phyloP scores from a whole-genome alignment of 2,329 filamentous ascomycete genomes.

The Eutypella sp. region DNA sequence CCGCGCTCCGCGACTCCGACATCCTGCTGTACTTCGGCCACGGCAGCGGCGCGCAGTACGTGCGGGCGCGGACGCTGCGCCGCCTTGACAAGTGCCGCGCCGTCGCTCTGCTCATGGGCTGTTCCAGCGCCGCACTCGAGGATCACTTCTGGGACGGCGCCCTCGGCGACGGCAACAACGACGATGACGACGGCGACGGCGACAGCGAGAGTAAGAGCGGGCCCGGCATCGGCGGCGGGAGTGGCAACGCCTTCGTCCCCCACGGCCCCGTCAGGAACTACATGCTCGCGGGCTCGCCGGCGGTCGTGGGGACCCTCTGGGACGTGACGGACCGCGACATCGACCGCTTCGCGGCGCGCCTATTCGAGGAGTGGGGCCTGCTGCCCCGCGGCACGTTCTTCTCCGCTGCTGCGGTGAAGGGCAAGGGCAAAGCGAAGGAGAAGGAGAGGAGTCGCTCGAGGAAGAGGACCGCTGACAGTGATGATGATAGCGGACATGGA shows the following conservation, averaged over 20 bases:
- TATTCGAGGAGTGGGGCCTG: slow-evolving; percentile 85
- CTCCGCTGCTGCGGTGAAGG: slow-evolving; percentile 23
- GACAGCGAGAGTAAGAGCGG: no score
- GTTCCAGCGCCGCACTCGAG: slow-evolving; percentile 42
- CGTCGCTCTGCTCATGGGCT: slow-evolving; percentile 87
- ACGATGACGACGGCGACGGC: no score
- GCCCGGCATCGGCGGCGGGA: not conserved
- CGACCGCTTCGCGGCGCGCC: slow-evolving; percentile 77
- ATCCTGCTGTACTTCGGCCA: slow-evolving; percentile 93
- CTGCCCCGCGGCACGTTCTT: slow-evolving; percentile 44
- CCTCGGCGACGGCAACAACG: slow-evolving; percentile 73
- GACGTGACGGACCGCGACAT: slow-evolving; percentile 98
- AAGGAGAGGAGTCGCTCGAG: slow-evolving; percentile 25
- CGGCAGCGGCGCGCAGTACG: slow-evolving; percentile 90
- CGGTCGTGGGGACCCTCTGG: slow-evolving; percentile 90
- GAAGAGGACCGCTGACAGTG: slow-evolving; percentile 16
- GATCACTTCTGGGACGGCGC: no score
- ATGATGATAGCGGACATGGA: slow-evolving; percentile 21
- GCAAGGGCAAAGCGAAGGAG: slow-evolving; percentile 22
- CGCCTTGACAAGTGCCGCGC: slow-evolving; percentile 70
- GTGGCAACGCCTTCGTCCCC: slow-evolving; percentile 71
- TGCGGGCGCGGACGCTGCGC: slow-evolving; percentile 77
- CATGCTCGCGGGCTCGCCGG: slow-evolving; percentile 79
- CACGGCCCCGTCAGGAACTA: slow-evolving; percentile 88
- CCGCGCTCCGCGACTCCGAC: slow-evolving; percentile 59